Evolutionary conservation across 1,284 basidiomycete species (phyloP), one percentile per base, ranked within the genome.

Genomic region (Sparassis latifolia): DNA sequence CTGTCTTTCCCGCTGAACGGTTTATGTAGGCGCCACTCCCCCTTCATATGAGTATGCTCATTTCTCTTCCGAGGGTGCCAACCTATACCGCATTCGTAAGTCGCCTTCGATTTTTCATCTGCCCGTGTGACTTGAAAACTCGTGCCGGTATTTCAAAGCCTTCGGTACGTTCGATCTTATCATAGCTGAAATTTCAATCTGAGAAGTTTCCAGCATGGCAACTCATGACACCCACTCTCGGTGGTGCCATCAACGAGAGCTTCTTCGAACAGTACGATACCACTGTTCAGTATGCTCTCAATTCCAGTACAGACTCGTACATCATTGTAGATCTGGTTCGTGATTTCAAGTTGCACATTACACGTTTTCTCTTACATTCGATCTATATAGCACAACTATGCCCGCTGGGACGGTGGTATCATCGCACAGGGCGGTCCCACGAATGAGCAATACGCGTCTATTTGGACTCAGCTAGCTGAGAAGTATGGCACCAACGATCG

Each of bases 351-450:
- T 20, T 37, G 35, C 35, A 37, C 35, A 37, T 7, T 12, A 37
- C 35, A 37, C 6, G 7, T 12, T 37, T 7, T 37, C 6, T 37
- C 35, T 7, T 37, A 37, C 6, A 6, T 37, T 12, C 35, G 35
- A 37, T 37, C 12, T 6, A 42, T 49, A 41, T 37, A 66, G 69
- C 76, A 78, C 64, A 77, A 78, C 66, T 79, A 78, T 53, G 77
- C 75, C 20, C 68, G 77, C 40, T 77, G 73, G 74, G 74, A 78
- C 51, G 71, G 70, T 28, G 63, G 58, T 33, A 73, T 81, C 52
- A 73, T 81, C 42, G 72, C 70, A 5, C 75, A 78, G 55, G 79
- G 77, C 48, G 79, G 79, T 6, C 79, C 80, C 2, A 73, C 74
- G 41, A 72, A 78, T 54, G 73, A 59, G 10, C 68, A 79, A 59